These are phyloP conservation scores for Xerophyta viscosa DNA, from an alignment of 106 monocot genomes.

Conservation along the genomic window DNA sequence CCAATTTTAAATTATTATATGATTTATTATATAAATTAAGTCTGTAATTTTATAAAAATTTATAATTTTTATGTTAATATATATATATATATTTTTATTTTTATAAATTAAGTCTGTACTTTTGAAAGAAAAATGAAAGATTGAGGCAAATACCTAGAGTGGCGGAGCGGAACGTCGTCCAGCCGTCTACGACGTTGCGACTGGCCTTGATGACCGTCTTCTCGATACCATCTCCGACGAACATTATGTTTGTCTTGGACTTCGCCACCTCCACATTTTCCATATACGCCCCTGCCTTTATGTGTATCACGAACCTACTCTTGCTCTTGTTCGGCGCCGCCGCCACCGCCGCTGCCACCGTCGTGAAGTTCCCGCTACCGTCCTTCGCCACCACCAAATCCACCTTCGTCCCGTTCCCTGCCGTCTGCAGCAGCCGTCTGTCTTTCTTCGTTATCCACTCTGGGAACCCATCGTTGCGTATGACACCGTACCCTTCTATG, in stretches of 20 bases:
- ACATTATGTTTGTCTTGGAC: constrained; percentile 58
- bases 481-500: constrained; percentile 35
- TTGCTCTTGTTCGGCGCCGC: constrained; percentile 45
- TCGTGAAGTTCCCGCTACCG: constrained; percentile 67
- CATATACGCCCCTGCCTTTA: constrained; percentile 74
- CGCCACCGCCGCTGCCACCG: constrained; percentile 48
- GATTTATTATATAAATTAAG: no score
- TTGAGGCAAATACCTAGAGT: constrained; percentile 40
- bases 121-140: not conserved
- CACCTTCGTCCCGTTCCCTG: constrained; percentile 4
- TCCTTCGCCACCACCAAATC: constrained; percentile 70
- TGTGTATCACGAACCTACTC: constrained; percentile 64
- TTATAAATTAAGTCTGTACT: not conserved
- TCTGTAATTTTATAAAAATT: no score
- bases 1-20: no score
- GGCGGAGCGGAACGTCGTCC: constrained; percentile 78
- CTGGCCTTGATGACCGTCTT: constrained; percentile 81
- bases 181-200: constrained; percentile 69
- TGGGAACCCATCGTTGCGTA: constrained; percentile 28
- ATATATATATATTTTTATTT: no score
- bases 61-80: no score
- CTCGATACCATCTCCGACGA: constrained; percentile 80
- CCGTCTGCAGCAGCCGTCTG: constrained; percentile 32
- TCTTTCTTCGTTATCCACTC: constrained; percentile 33
- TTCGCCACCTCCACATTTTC: constrained; percentile 76